phyloP scores from a whole-genome alignment of 2,329 filamentous ascomycete species.

The Phymatotrichopsis omnivora region DNA sequence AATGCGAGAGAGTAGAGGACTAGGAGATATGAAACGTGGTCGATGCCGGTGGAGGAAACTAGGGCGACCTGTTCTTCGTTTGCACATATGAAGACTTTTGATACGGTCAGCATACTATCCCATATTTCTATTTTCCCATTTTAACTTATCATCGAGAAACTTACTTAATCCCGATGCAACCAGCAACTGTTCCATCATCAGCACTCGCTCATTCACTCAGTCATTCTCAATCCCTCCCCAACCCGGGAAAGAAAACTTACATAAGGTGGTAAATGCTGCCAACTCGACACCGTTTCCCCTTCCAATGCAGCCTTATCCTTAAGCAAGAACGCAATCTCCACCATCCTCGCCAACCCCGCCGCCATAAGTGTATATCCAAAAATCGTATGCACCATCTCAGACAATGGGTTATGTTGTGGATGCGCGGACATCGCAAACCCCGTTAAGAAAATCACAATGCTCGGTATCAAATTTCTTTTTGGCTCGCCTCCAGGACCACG shows the following conservation, averaged over 20 bases:
- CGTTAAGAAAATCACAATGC: conserved; percentile 80
- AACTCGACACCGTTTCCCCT: conserved; percentile 63
- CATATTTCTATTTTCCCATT: background rate
- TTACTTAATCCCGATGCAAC: conserved; percentile 70
- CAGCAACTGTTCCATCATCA: too few species aligned
- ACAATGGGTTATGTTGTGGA: conserved; percentile 71
- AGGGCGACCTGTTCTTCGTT: conserved; percentile 80
- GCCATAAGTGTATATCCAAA: conserved; percentile 96
- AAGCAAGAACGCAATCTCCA: conserved; percentile 84
- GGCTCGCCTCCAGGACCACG: conserved; percentile 71
- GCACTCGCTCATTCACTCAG: background rate
- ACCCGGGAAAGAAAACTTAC: conserved; percentile 50
- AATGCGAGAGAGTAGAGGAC: conserved; percentile 87
- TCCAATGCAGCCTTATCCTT: conserved; percentile 56
- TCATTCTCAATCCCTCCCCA: background rate
- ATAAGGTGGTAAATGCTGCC: conserved; percentile 60
- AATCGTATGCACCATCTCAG: conserved; percentile 74
- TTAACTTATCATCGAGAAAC: background rate
- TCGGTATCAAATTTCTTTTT: conserved; percentile 86
- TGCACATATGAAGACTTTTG: conserved; percentile 77
- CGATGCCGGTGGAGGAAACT: conserved; percentile 61
- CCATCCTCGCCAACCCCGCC: conserved; percentile 69
- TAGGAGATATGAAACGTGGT: conserved; percentile 83
- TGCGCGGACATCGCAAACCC: conserved; percentile 94
- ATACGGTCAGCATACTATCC: background rate